Evolutionary conservation across 768 basidiomycete species (phyloP).

Genomic region (Podaxis pistillaris): DNA sequence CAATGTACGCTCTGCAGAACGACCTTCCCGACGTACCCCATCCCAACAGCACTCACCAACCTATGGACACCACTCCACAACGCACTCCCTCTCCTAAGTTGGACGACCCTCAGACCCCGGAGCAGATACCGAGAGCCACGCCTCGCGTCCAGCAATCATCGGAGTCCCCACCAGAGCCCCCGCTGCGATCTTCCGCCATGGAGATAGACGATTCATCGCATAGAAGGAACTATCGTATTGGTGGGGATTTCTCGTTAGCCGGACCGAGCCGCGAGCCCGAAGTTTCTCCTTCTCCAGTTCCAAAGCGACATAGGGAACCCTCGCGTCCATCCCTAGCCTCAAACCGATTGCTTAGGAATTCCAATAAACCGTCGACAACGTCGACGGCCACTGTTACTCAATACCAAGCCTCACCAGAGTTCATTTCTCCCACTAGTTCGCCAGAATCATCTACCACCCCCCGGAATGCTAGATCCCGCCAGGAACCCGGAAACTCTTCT

Average conservation of each 20-base stretch:
- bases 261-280: not conserved
- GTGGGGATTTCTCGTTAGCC: not conserved
- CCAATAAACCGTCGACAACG: not conserved
- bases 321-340: constrained; percentile 19
- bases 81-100: not conserved
- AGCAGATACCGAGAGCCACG: not conserved
- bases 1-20: not conserved
- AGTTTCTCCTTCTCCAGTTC: not conserved
- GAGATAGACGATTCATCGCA: not conserved
- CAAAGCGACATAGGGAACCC: constrained; percentile 15
- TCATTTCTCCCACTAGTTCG: not conserved
- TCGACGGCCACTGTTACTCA: not conserved
- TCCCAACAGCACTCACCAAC: not conserved
- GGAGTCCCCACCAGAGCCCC: not conserved
- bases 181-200: not conserved
- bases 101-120: not conserved
- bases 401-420: constrained; percentile 2
- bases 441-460: not conserved
- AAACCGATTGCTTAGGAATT: constrained; percentile 14
- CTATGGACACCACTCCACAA: not conserved
- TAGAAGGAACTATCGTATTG: not conserved
- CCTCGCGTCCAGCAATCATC: not conserved
- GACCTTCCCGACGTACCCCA: not conserved
- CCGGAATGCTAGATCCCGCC: not conserved
- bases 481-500: not conserved